Evolutionary conservation across 306 rosid genomes (phyloP).

Genomic region (Ormosia semicastrata): DNA sequence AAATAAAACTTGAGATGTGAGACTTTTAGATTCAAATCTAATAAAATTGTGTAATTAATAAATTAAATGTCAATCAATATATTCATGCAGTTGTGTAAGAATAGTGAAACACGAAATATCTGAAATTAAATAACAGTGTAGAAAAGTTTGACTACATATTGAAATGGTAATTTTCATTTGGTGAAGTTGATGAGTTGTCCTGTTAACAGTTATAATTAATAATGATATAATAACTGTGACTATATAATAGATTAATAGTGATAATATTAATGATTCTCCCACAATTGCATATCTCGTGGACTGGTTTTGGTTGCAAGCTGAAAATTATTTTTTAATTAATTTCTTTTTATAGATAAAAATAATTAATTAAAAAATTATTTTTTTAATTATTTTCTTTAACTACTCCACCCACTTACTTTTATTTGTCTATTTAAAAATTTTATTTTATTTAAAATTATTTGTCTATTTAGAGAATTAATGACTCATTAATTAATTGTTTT

Average conservation of each 20-base stretch:
- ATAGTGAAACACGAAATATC: not conserved
- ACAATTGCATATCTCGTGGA: not conserved
- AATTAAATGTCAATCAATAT: not conserved
- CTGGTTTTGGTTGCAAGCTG: not conserved
- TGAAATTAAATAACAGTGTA: not conserved
- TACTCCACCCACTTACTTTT: too few species aligned
- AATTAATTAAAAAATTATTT: not conserved
- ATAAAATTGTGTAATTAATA: not conserved
- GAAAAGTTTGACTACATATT: not conserved
- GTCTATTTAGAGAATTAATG: too few species aligned
- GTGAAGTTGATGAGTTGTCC: not conserved
- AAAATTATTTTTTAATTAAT: not conserved
- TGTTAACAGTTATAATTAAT: not conserved
- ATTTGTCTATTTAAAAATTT: not conserved
- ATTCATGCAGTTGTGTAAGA: not conserved
- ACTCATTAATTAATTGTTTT: too few species aligned
- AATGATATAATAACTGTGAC: not conserved
- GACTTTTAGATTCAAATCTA: too few species aligned
- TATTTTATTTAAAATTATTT: too few species aligned
- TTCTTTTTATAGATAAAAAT: too few species aligned
- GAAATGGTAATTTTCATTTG: not conserved
- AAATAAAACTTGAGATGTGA: too few species aligned
- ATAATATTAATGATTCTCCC: not conserved
- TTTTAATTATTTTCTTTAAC: not conserved
- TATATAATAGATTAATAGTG: not conserved